Base-by-base conservation (phyloP, 768 basidiomycete genomes). In the Serpula lacrymans region DNA sequence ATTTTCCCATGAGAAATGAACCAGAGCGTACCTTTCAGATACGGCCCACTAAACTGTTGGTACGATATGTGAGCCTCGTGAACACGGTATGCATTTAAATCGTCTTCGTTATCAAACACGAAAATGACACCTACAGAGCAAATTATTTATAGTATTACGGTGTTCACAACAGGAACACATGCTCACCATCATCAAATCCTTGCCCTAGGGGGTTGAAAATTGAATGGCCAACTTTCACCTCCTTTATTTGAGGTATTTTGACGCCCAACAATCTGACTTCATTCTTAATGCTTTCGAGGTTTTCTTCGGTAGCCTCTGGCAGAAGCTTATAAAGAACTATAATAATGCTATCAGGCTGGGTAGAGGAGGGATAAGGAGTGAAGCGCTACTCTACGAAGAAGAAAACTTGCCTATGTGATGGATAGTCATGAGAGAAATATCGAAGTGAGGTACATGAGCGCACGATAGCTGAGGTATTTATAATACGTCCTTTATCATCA, bases 271-370 rank as follows among this genome's bases (percentile, higher is more conserved):
- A 33, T 17, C 12, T 34, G 7, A 51, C 16, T 16, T 24, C 20
- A 18, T 14, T 11, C 20, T 27, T 44, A 28, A 51, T 9, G 3
- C 43, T 42, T 20, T 41, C 27, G 2, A 14, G 33, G 14, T 50
- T 50, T 11, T 36, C 39, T 3, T 41, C 40, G 0, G 45, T 20
- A 5, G 33, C 23, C 20, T 50, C 52, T 14, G 29, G 47, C 34
- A 48, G 59, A 43, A 43, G 59, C 29, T 50, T 58, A 39, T 37
- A 39, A 25, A 58, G 21, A 27, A 61, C 59, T 37, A 13, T 23
- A 8, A 11, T 36, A 22, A n/a, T n/a, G n/a, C n/a, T n/a, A 7
- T 33, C 31, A 14, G n/a, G 20, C 20, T n/a, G 31, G 31, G 1
- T 13, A 22, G 20, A 2, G 8, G 21, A 28, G 6, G 6, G n/a